These are phyloP conservation scores for Sextonia rubra DNA, from an alignment of 164 flowering plant species.

Conservation along the genomic window DNA sequence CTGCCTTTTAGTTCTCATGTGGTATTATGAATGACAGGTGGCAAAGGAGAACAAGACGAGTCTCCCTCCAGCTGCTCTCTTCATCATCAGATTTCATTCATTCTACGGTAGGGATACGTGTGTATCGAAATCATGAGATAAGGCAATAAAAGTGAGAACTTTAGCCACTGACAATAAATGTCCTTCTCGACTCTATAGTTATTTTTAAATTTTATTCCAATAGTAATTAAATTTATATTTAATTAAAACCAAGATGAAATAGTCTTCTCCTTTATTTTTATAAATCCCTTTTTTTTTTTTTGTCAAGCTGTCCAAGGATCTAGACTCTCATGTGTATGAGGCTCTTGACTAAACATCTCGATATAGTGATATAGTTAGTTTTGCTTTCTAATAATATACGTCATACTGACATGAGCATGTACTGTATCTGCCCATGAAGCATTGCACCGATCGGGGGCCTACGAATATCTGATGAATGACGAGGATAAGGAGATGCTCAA, in stretches of 20 bases:
- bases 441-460: slow-evolving; percentile 26
- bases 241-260: too few species aligned
- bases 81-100: slow-evolving; percentile 69
- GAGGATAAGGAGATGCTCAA: slow-evolving; percentile 34
- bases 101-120: slow-evolving; percentile 47
- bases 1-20: neutral
- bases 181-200: too few species aligned
- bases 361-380: neutral
- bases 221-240: too few species aligned
- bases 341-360: neutral
- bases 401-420: neutral
- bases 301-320: too few species aligned
- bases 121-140: too few species aligned
- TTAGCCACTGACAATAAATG: too few species aligned
- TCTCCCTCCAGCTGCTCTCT: slow-evolving; percentile 60
- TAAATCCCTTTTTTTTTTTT: too few species aligned
- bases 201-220: neutral
- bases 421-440: slow-evolving; percentile 13
- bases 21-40: slow-evolving; percentile 28
- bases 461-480: slow-evolving; percentile 33
- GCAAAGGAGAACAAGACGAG: slow-evolving; percentile 54
- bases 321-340: too few species aligned
- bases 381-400: neutral
- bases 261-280: too few species aligned
- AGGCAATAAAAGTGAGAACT: too few species aligned